These are phyloP conservation scores for Lentinus tigrinus DNA, from an alignment of 768 basidiomycete species.

Conservation along the genomic window DNA sequence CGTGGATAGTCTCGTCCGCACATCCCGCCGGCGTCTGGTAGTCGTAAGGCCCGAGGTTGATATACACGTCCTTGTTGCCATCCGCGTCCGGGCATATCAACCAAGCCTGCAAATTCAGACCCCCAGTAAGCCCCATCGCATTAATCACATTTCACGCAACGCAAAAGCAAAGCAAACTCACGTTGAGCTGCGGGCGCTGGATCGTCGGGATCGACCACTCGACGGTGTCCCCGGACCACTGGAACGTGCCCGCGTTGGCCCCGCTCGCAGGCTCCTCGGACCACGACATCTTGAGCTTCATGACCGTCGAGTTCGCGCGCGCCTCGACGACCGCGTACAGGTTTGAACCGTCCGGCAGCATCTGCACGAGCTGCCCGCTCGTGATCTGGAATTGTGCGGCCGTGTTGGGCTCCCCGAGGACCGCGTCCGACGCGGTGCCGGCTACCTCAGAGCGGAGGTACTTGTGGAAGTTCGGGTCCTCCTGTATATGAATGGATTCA, in stretches of 20 bases:
- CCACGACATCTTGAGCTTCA: constrained; percentile 52
- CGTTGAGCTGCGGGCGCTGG: constrained; percentile 50
- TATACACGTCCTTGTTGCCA: constrained; percentile 43
- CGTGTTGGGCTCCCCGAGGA: constrained; percentile 49
- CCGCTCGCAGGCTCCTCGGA: constrained; percentile 44
- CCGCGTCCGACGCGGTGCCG: constrained; percentile 43
- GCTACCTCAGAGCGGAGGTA: constrained; percentile 54
- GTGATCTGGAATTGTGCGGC: constrained; percentile 59
- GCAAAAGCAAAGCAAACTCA: constrained; percentile 24
- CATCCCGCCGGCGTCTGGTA: constrained; percentile 60
- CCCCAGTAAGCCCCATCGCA: not conserved
- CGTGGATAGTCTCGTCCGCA: constrained; percentile 59
- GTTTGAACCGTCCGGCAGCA: constrained; percentile 35
- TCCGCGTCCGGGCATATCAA: constrained; percentile 52
- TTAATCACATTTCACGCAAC: not conserved
- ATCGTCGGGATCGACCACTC: constrained; percentile 55
- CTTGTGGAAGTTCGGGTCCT: constrained; percentile 59
- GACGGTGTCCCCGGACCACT: constrained; percentile 57
- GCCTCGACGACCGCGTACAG: constrained; percentile 52
- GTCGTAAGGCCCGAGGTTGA: constrained; percentile 55
- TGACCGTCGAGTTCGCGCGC: constrained; percentile 43
- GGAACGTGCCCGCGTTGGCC: constrained; percentile 44
- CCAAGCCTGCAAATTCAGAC: constrained; percentile 42
- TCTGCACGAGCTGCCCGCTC: constrained; percentile 55
- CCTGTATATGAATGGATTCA: constrained; percentile 30